phyloP scores from a whole-genome alignment of 805 yeast genomes.

The Saccharomycopsis vini region DNA sequence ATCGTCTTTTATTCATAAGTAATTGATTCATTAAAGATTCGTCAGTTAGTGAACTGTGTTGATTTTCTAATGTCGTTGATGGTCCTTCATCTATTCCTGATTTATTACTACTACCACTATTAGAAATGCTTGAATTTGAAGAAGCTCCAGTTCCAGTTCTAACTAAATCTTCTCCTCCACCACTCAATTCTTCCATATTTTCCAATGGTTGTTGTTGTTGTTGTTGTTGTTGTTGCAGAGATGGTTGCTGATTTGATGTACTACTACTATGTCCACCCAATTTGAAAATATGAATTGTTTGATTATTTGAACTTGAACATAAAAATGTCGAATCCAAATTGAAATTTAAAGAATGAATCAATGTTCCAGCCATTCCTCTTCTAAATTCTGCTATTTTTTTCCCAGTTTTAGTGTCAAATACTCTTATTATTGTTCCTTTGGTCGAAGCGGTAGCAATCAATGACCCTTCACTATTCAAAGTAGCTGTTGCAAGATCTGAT shows the following conservation, averaged over 20 bases:
- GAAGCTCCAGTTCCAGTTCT: slow-evolving; percentile 8
- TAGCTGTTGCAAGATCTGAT: slow-evolving; percentile 57
- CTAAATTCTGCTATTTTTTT: slow-evolving; percentile 61
- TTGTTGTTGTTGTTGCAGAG: background rate
- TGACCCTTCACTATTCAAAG: slow-evolving; percentile 67
- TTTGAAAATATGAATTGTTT: slow-evolving; percentile 57
- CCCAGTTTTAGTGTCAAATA: slow-evolving; percentile 52
- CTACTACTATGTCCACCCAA: slow-evolving; percentile 28
- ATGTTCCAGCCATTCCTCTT: slow-evolving; percentile 64
- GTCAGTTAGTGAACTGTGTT: slow-evolving; percentile 14
- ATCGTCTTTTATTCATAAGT: slow-evolving; percentile 6
- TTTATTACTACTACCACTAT: background rate
- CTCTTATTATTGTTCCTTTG: slow-evolving; percentile 83
- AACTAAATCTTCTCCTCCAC: slow-evolving; percentile 13
- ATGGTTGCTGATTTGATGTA: too few relatives aligned
- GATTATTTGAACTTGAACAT: slow-evolving; percentile 53
- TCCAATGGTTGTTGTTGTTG: background rate
- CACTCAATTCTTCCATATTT: background rate
- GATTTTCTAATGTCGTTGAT: too few relatives aligned
- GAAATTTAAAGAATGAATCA: slow-evolving; percentile 44
- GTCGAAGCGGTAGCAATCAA: slow-evolving; percentile 82
- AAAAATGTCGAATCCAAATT: slow-evolving; percentile 40
- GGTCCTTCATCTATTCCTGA: background rate
- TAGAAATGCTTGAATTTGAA: background rate
- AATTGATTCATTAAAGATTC: slow-evolving; percentile 16